These are phyloP conservation scores for Cantharellus cinnabarinus DNA, from an alignment of 768 basidiomycete genomes.

Conservation along the genomic window DNA sequence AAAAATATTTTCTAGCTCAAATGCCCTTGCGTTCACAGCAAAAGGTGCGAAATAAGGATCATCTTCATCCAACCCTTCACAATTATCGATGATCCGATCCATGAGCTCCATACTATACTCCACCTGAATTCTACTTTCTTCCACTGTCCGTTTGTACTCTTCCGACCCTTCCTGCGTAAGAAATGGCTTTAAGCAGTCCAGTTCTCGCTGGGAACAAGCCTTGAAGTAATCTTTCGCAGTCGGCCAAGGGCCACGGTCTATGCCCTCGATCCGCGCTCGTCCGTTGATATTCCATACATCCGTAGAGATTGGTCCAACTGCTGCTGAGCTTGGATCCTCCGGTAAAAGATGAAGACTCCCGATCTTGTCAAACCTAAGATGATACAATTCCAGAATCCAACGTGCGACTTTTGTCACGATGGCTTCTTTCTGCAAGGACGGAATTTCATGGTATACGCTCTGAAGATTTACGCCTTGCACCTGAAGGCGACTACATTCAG, in stretches of 20 bases:
- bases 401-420: constrained; percentile 15
- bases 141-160: constrained; percentile 16
- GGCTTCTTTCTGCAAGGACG: constrained; percentile 10
- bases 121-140: constrained; percentile 14
- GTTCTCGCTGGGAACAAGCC: constrained; percentile 19
- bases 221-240: constrained; percentile 16
- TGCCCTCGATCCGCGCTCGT: background rate
- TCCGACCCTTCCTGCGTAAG: constrained; percentile 16
- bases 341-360: constrained; percentile 13
- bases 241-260: constrained; percentile 18
- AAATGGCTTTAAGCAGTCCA: constrained; percentile 16
- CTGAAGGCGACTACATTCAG: background rate
- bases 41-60: constrained; percentile 16
- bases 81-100: constrained; percentile 14
- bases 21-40: constrained; percentile 16
- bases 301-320: background rate
- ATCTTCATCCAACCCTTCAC: constrained; percentile 17
- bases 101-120: constrained; percentile 17
- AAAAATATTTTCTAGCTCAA: constrained; percentile 16
- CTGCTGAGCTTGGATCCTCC: background rate
- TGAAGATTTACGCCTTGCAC: background rate
- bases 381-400: constrained; percentile 16
- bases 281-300: background rate
- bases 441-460: background rate
- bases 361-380: constrained; percentile 13